These are phyloP conservation scores for Geranomyces variabilis DNA, from an alignment of 192 early-diverging fungal species.

Conservation along the genomic window DNA sequence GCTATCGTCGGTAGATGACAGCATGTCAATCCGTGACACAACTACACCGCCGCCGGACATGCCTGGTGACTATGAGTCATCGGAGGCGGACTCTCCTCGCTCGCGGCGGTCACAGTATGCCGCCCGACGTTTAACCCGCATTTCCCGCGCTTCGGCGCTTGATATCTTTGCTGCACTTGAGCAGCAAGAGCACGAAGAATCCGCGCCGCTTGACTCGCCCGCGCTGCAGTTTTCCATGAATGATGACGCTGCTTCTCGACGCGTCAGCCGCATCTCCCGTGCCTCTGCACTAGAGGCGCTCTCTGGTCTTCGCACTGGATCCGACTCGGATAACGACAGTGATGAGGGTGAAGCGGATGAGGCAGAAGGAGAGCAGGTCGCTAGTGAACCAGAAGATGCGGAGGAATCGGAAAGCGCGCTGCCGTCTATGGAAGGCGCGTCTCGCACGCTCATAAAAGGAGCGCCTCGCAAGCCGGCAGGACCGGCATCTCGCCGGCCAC, in stretches of 20 bases:
- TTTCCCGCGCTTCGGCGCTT: slow-evolving; percentile 21
- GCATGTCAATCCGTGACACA: neutral
- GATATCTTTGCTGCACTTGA: slow-evolving; percentile 26
- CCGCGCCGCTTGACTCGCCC: slow-evolving; percentile 9
- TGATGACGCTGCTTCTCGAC: slow-evolving; percentile 1
- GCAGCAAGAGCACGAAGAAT: slow-evolving; percentile 6
- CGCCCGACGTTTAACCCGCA: slow-evolving; percentile 10
- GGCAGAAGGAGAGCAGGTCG: neutral
- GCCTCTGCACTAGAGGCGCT: slow-evolving; percentile 25
- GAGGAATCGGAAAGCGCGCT: neutral
- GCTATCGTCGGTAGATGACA: slow-evolving; percentile 11
- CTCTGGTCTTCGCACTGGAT: slow-evolving; percentile 8
- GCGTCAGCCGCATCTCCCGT: slow-evolving; percentile 33
- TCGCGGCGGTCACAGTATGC: neutral
- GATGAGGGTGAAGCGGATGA: slow-evolving; percentile 16
- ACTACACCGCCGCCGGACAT: neutral
- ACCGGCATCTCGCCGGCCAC: neutral
- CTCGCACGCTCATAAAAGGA: neutral
- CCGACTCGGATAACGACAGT: neutral
- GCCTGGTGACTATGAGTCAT: neutral
- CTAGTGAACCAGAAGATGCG: neutral
- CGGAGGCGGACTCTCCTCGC: neutral
- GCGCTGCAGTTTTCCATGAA: neutral
- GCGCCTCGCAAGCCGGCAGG: neutral
- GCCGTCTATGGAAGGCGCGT: neutral